Evolutionary conservation across 2,329 filamentous ascomycete genomes (phyloP).

Genomic region (Trichoderma afroharzianum): DNA sequence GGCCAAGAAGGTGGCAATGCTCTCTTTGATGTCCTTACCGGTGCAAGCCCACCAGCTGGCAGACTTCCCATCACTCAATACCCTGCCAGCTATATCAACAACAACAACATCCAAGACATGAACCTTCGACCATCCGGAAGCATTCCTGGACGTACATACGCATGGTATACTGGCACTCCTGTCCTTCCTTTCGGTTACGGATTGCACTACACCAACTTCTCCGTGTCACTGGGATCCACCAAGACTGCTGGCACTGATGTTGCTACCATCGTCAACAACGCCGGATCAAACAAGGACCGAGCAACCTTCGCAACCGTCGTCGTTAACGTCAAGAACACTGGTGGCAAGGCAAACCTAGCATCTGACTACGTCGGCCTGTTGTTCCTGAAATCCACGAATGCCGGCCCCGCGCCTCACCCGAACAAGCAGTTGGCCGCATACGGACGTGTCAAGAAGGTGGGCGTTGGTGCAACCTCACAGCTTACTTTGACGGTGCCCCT

Average conservation of each 20-base stretch:
- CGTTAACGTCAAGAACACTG: conserved; percentile 9
- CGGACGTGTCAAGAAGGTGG: conserved; percentile 16
- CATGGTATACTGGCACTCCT: conserved; percentile 51
- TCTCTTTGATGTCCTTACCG: conserved; percentile 51
- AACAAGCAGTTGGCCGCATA: conserved; percentile 21
- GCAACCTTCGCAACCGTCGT: conserved; percentile 10
- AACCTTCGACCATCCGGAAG: conserved; percentile 43
- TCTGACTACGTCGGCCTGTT: conserved; percentile 22
- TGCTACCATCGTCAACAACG: conserved; percentile 16
- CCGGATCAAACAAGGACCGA: background rate
- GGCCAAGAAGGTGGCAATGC: conserved; percentile 57
- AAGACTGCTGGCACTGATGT: conserved; percentile 1
- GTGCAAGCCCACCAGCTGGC: conserved; percentile 48
- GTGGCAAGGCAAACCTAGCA: conserved; percentile 1
- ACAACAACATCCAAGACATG: conserved; percentile 55
- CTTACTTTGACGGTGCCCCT: conserved; percentile 15
- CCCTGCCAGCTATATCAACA: conserved; percentile 46
- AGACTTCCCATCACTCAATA: conserved; percentile 55
- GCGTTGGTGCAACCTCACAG: conserved; percentile 11
- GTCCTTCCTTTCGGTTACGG: conserved; percentile 54
- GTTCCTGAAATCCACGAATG: conserved; percentile 19
- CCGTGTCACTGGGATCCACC: conserved; percentile 10
- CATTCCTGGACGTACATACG: conserved; percentile 55
- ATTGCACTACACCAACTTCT: conserved; percentile 56
- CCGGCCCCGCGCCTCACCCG: conserved; percentile 18